Conservation (phyloP, 805 yeast genomes). For the Hanseniaspora lachancei region DNA sequence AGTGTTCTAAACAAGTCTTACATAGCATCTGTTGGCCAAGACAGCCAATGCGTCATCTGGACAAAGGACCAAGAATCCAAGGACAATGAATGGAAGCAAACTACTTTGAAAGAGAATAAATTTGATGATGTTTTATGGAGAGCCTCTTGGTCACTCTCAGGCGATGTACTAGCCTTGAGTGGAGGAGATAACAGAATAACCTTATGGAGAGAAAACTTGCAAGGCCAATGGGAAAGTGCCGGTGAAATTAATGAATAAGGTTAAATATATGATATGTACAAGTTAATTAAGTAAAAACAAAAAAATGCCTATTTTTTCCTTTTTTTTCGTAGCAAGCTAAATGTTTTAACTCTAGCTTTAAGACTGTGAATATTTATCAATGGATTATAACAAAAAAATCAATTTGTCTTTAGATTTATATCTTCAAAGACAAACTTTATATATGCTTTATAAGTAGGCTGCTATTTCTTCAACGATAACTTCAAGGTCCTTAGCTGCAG, state of each 20-base stretch:
- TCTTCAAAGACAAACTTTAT: too few species aligned
- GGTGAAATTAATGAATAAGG: conserved; percentile 81
- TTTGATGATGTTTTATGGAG: conserved; percentile 98
- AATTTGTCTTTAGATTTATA: too few species aligned
- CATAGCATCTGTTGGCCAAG: conserved; percentile 95
- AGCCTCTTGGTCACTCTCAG: conserved; percentile 93
- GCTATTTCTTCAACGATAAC: conserved; percentile 50
- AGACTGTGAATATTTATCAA: too few species aligned
- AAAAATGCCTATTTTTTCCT: not conserved
- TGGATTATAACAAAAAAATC: too few species aligned
- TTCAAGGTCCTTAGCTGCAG: conserved; percentile 74
- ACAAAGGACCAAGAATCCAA: conserved; percentile 48
- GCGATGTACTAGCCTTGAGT: conserved; percentile 85
- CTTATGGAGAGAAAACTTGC: conserved; percentile 87
- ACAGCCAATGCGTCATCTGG: conserved; percentile 90
- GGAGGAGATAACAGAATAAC: conserved; percentile 96
- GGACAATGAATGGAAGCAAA: conserved; percentile 67
- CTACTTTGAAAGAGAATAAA: conserved; percentile 56
- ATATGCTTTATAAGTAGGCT: conserved; percentile 25
- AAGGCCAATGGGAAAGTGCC: conserved; percentile 94
- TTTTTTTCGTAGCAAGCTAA: too few species aligned
- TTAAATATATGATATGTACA: not conserved
- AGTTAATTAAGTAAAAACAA: not conserved
- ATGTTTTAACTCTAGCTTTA: too few species aligned
- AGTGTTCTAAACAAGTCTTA: conserved; percentile 73